Percentiles rank a stretch among this genome's conserved stretches.
Conservation (phyloP, 306 rosid genomes). For the Prosopis cineraria region DNA sequence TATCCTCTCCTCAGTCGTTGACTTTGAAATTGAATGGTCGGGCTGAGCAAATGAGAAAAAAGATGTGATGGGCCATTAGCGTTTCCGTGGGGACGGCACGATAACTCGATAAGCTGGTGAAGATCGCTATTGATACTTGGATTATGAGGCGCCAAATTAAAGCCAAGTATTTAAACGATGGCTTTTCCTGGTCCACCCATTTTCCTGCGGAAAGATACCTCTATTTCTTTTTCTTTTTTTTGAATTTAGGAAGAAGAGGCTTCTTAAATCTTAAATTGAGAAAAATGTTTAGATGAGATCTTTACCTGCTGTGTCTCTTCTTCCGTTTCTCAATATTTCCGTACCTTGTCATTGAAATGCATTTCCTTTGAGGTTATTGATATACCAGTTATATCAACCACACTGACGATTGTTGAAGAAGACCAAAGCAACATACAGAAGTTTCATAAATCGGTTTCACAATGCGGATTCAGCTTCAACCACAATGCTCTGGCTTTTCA, state of each 20-base stretch:
- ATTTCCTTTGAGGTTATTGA: neutral
- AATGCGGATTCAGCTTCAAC: conserved; percentile 66
- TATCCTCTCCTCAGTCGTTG: neutral
- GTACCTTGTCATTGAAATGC: neutral
- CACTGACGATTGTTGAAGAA: neutral
- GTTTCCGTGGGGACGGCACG: neutral
- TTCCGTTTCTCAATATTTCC: neutral
- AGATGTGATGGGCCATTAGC: neutral
- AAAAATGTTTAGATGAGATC: neutral
- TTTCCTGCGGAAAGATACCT: conserved; percentile 18
- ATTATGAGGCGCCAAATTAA: conserved; percentile 55
- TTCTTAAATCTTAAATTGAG: neutral
- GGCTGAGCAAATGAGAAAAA: neutral
- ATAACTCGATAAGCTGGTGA: conserved; percentile 1
- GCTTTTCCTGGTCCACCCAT: conserved; percentile 72
- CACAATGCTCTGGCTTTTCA: conserved; percentile 52
- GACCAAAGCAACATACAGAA: neutral
- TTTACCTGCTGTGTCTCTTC: neutral
- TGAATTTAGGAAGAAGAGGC: neutral
- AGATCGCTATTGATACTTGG: neutral
- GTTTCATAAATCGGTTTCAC: conserved; percentile 6
- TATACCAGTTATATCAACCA: neutral
- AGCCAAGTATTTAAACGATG: conserved; percentile 35
- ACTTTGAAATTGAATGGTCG: neutral
- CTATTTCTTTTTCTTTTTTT: neutral